Conservation (phyloP, 129 eudicot genomes). For the Tanacetum coccineum region DNA sequence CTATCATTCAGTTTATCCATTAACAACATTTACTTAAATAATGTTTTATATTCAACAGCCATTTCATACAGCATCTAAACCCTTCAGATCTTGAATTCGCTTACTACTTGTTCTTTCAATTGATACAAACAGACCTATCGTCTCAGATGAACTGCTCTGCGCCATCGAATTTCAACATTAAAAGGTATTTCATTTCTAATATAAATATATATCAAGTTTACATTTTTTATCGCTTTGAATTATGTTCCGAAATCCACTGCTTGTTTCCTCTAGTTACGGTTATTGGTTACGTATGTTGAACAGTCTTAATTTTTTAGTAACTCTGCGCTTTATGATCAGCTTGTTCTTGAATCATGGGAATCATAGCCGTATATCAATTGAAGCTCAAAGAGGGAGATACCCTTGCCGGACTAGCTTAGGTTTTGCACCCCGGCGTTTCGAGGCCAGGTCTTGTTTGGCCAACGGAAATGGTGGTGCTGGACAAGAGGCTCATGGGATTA, state of each 20-base stretch:
- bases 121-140: conserved; percentile 9
- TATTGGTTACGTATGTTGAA: background rate
- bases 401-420: conserved; percentile 24
- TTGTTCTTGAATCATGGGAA: conserved; percentile 28
- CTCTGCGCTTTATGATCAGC: conserved; percentile 12
- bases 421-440: conserved; percentile 34
- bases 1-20: background rate
- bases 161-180: conserved; percentile 24
- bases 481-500: conserved; percentile 41
- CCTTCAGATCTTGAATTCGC: background rate
- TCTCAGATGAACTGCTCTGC: conserved; percentile 24
- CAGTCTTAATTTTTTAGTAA: background rate
- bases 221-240: background rate
- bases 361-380: conserved; percentile 25
- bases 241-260: background rate
- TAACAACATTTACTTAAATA: background rate
- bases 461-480: conserved; percentile 42
- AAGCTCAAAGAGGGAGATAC: conserved; percentile 40
- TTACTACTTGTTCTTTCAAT: conserved; percentile 8
- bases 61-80: background rate
- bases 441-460: conserved; percentile 43
- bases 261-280: conserved; percentile 7
- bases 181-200: conserved; percentile 26
- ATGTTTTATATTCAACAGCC: background rate
- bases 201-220: background rate